Base-by-base conservation (phyloP, 768 basidiomycete genomes). In the Phylloporus arenicola region DNA sequence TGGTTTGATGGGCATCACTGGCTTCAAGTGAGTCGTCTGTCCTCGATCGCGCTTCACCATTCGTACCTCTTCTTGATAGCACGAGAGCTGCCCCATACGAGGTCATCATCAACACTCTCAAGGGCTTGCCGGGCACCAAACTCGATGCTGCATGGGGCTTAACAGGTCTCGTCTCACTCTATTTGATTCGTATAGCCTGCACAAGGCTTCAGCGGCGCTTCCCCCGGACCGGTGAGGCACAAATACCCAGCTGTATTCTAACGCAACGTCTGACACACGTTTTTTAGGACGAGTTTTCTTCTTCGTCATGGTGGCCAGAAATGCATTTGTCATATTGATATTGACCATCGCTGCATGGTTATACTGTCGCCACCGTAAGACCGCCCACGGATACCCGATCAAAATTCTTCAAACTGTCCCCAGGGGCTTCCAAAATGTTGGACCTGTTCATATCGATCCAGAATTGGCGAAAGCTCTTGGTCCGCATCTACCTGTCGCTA, bases 101-200 rank as follows among this genome's bases (percentile, higher is more conserved):
- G 46, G 94, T 97, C 58, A 85, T 97, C 64, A 97, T 97, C 72
- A 87, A 97, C 68, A 89, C 88, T 2, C 73, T 99, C 55, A 94
- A 92, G 68, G 82, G 88, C 48, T 74, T 96, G 43, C 84, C 83
- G 3, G 53, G 73, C 24, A 81, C 87, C 1, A 76, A 66, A 30
- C 75, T 86, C 43, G 92, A 99, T 65, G 94, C 96, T 0, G 93
- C 93, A 0, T 94, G 88, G 70, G 96, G 96, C 45, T 68, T 96
- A 6, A 71, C 84, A 19, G 88, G 86, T 7, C 78, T 97, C 14
- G 68, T 82, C 47, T 61, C 71, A 19, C 77, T 95, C 19, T 92
- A 92, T 61, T 57, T 67, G 17, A 86, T 93, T 50, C 84, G 87
- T 13, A 75, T 76, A 1, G 22, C 59, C 10, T 88, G 83, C 59